Evolutionary conservation across 75 land plant genomes (phyloP).

Genomic region (Cupressus sempervirens): DNA sequence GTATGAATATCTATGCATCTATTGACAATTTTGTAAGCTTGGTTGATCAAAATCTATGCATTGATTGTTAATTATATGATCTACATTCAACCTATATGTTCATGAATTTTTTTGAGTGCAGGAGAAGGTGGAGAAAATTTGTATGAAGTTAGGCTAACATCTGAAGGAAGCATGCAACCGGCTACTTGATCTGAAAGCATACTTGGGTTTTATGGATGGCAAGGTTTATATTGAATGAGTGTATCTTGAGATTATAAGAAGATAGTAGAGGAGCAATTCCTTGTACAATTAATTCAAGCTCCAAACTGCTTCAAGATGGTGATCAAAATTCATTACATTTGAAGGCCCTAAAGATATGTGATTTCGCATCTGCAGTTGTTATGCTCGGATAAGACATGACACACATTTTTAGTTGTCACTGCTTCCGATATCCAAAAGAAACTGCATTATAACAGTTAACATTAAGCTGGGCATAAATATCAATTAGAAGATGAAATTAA

Average conservation of each 20-base stretch:
- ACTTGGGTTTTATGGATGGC: neutral
- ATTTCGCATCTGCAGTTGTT: neutral
- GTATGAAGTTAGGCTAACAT: conserved; percentile 40
- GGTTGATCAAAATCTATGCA: neutral
- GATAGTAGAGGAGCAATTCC: neutral
- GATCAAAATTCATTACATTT: neutral
- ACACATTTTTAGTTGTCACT: neutral
- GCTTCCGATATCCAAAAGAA: neutral
- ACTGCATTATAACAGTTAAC: neutral
- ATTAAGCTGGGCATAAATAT: neutral
- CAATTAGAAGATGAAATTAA: neutral
- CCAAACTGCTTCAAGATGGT: neutral
- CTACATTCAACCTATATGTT: neutral
- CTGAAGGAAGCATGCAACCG: conserved; percentile 10
- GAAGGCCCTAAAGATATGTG: neutral
- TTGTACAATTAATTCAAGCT: neutral
- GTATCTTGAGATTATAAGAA: neutral
- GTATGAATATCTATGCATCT: too few relatives aligned
- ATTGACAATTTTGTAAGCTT: neutral
- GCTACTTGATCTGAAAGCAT: neutral
- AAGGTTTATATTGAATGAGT: neutral
- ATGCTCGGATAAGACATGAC: conserved; percentile 1
- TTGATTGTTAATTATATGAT: neutral
- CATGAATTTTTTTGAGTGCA: conserved; percentile 13
- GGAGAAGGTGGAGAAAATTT: conserved; percentile 29